A percentile compares a stretch with the other conserved stretches of the same genome.
These are phyloP conservation scores for Clarireedia hainanense DNA, from an alignment of 2,329 filamentous ascomycete genomes.

Conservation along the genomic window DNA sequence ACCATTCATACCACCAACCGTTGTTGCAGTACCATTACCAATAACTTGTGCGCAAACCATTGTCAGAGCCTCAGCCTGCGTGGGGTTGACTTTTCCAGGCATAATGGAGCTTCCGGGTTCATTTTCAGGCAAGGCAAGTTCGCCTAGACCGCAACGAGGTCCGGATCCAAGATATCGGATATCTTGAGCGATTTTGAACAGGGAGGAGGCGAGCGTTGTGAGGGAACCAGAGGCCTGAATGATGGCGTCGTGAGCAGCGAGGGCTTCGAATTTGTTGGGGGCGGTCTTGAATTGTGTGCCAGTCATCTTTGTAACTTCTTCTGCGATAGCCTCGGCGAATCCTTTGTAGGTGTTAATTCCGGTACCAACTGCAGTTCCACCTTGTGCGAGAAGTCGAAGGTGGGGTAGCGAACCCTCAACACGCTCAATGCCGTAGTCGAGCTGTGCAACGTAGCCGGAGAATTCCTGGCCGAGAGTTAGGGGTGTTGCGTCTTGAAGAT, in stretches of 20 bases:
- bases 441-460: conserved; percentile 91
- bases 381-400: conserved; percentile 82
- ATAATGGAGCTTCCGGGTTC: conserved; percentile 97
- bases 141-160: conserved; percentile 89
- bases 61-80: conserved; percentile 93
- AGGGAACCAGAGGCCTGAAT: conserved; percentile 90
- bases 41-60: conserved; percentile 98
- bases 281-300: conserved; percentile 91
- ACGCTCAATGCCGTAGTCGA: conserved; percentile 83
- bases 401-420: conserved; percentile 77
- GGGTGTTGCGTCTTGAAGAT: conserved; percentile 94
- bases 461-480: conserved; percentile 95
- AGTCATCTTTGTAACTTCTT: conserved; percentile 86
- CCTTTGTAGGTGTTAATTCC: conserved; percentile 96
- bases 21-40: conserved; percentile 90
- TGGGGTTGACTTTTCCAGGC: conserved; percentile 99
- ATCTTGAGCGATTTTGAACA: conserved; percentile 98
- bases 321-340: conserved; percentile 87
- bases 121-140: conserved; percentile 91
- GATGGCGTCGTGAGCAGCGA: conserved; percentile 91
- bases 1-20: conserved; percentile 91
- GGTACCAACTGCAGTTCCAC: conserved; percentile 93
- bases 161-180: conserved; percentile 95
- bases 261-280: conserved; percentile 97
- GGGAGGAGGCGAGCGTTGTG: conserved; percentile 83